A percentile compares a stretch with the other conserved stretches of the same genome.
phyloP scores from a whole-genome alignment of 352 stramenopile genomes.

The Phytophthora agathidicida region DNA sequence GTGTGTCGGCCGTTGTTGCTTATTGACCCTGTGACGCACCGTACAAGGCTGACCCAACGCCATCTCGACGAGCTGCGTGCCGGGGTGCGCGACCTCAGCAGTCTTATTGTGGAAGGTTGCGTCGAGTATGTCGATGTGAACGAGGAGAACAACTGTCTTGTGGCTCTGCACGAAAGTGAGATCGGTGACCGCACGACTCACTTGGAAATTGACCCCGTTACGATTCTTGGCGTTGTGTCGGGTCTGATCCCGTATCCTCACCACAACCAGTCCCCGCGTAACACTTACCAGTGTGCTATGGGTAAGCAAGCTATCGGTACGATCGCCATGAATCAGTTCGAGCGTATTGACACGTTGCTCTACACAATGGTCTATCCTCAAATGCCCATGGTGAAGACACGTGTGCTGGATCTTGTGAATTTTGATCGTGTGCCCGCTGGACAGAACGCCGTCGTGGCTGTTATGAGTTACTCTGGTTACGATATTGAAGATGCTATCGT shows the following conservation, averaged over 20 bases:
- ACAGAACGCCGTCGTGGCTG: constrained; percentile 98
- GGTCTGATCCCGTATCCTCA: constrained; percentile 99
- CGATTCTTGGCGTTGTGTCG: constrained; percentile 98
- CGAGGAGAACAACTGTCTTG: constrained; percentile 99
- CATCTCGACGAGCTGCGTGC: constrained; percentile 93
- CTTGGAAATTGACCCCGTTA: constrained; percentile 99
- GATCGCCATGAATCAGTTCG: constrained; percentile 99
- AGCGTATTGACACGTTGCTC: constrained; percentile 98
- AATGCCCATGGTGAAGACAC: constrained; percentile 99
- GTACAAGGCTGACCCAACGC: constrained; percentile 93
- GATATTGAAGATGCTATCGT: constrained; percentile 99
- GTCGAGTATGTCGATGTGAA: constrained; percentile 99
- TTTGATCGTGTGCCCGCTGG: constrained; percentile 98
- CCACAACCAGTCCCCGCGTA: constrained; percentile 98
- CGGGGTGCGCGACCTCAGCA: constrained; percentile 77
- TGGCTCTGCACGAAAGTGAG: constrained; percentile 95
- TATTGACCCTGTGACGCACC: constrained; percentile 89
- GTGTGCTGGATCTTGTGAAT: constrained; percentile 98
- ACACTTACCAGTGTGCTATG: constrained; percentile 99
- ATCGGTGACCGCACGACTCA: constrained; percentile 95
- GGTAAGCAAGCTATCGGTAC: constrained; percentile 99
- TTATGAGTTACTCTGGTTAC: constrained; percentile 99
- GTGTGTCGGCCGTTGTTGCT: constrained; percentile 98
- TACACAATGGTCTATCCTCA: constrained; percentile 99
- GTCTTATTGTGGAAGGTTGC: constrained; percentile 93